These are phyloP conservation scores for Malania oleifera DNA, from an alignment of 164 flowering plant genomes.

Conservation along the genomic window DNA sequence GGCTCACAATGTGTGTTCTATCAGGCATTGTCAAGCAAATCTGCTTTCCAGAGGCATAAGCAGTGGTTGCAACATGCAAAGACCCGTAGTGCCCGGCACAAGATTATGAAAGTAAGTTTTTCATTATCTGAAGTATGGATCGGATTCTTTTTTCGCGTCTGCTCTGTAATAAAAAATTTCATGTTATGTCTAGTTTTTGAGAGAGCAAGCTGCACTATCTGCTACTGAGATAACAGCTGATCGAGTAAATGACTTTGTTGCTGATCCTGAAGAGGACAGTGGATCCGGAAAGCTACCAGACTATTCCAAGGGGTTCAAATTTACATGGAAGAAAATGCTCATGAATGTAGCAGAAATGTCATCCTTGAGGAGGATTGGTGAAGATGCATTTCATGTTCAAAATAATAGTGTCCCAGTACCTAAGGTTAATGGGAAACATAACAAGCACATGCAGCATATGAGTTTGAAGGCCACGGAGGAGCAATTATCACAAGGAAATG, in stretches of 20 bases:
- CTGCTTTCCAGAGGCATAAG: constrained; percentile 85
- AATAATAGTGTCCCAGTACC: constrained; percentile 43
- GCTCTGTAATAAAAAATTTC: constrained; percentile 6
- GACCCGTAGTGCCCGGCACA: constrained; percentile 94
- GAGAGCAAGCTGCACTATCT: constrained; percentile 87
- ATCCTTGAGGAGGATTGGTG: constrained; percentile 20
- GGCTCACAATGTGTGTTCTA: constrained; percentile 5
- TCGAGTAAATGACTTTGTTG: constrained; percentile 52
- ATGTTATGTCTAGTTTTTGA: constrained; percentile 53
- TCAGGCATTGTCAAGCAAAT: constrained; percentile 85
- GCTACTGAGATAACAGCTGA: constrained; percentile 82
- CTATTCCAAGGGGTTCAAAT: constrained; percentile 28
- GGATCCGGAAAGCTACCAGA: constrained; percentile 33
- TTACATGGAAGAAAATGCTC: constrained; percentile 49
- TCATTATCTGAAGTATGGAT: background rate
- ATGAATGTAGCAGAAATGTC: constrained; percentile 37
- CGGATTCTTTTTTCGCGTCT: background rate
- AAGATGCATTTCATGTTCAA: constrained; percentile 26
- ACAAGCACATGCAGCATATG: constrained; percentile 48
- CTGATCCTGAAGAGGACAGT: constrained; percentile 55
- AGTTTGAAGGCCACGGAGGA: constrained; percentile 50
- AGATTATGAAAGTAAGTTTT: constrained; percentile 75
- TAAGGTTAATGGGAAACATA: constrained; percentile 85
- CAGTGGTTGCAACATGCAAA: constrained; percentile 94
- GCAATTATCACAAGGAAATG: constrained; percentile 47